A percentile compares a stretch with the other conserved stretches of the same genome.
Conservation (phyloP, 2,329 filamentous ascomycete species). For the Botryosphaeria dothidea region DNA sequence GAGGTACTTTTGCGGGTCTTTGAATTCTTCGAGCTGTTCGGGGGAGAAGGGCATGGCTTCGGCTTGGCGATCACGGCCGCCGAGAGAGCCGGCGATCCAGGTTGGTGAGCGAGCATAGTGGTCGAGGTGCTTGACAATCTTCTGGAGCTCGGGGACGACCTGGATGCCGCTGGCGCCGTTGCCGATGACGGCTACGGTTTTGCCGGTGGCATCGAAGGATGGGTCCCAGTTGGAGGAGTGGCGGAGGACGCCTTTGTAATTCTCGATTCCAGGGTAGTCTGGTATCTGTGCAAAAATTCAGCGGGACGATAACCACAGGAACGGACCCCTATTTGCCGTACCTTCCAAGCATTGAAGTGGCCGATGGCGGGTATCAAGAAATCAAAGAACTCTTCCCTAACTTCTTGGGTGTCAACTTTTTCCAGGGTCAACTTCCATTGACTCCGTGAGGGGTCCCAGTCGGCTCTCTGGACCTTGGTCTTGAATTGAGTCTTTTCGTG, state of each 20-base stretch:
- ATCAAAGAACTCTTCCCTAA: slow-evolving; percentile 54
- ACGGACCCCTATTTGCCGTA: background rate
- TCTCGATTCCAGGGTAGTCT: slow-evolving; percentile 58
- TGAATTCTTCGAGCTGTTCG: slow-evolving; percentile 58
- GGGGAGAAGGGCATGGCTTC: slow-evolving; percentile 47
- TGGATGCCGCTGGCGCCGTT: slow-evolving; percentile 67
- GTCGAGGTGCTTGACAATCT: slow-evolving; percentile 50
- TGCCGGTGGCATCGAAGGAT: slow-evolving; percentile 54
- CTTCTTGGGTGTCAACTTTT: slow-evolving; percentile 39
- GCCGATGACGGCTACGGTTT: slow-evolving; percentile 63
- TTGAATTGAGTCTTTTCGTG: slow-evolving; percentile 59
- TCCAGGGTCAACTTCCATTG: slow-evolving; percentile 62
- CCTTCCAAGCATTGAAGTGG: slow-evolving; percentile 57
- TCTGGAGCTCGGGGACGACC: slow-evolving; percentile 61
- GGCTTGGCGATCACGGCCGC: slow-evolving; percentile 42
- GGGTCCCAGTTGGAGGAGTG: slow-evolving; percentile 64
- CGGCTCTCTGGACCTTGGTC: slow-evolving; percentile 56
- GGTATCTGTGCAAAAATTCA: slow-evolving; percentile 45
- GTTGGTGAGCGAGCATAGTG: slow-evolving; percentile 61
- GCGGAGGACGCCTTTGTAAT: slow-evolving; percentile 57
- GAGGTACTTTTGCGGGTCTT: slow-evolving; percentile 63
- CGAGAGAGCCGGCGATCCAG: slow-evolving; percentile 59
- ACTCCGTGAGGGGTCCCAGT: slow-evolving; percentile 55
- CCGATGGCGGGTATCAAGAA: slow-evolving; percentile 65
- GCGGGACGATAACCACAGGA: background rate